Conservation (phyloP, 1,284 basidiomycete species). For the Heimioporus retisporus region DNA sequence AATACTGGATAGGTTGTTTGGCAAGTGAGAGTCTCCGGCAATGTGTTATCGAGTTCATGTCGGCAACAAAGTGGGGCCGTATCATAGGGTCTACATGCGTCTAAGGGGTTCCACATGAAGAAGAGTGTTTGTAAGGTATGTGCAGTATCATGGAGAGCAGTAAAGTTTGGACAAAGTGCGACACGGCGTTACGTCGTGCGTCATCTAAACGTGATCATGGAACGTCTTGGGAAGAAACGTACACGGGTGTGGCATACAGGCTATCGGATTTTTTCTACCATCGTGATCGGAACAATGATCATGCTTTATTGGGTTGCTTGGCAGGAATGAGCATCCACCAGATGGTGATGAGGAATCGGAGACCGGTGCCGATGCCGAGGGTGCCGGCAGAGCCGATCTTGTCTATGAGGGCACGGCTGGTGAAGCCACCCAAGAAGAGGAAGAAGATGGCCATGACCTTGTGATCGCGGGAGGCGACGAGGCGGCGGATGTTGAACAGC, state of each 20-base stretch:
- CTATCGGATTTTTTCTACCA: too few relatives aligned
- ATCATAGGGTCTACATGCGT: too few relatives aligned
- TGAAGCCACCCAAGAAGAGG: slow-evolving; percentile 84
- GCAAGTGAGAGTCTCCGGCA: not conserved
- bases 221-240: too few relatives aligned
- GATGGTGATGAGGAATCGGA: slow-evolving; percentile 71
- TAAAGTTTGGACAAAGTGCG: slow-evolving; percentile 17
- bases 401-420: slow-evolving; percentile 73
- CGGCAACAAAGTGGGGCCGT: too few relatives aligned
- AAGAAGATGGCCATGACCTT: slow-evolving; percentile 73
- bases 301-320: slow-evolving; percentile 49
- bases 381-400: slow-evolving; percentile 71
- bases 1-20: slow-evolving; percentile 32
- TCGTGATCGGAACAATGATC: too few relatives aligned
- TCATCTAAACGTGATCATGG: slow-evolving; percentile 7
- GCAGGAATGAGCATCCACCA: slow-evolving; percentile 78
- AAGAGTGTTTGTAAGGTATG: slow-evolving; percentile 7
- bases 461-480: slow-evolving; percentile 76
- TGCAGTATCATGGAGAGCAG: not conserved
- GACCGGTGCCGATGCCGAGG: slow-evolving; percentile 74
- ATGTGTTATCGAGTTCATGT: too few relatives aligned
- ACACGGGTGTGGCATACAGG: too few relatives aligned
- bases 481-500: slow-evolving; percentile 65
- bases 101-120: not conserved
- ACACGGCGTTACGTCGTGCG: slow-evolving; percentile 25